phyloP scores from a whole-genome alignment of 2,329 filamentous ascomycete genomes.

The Pseudogymnoascus destructans region DNA sequence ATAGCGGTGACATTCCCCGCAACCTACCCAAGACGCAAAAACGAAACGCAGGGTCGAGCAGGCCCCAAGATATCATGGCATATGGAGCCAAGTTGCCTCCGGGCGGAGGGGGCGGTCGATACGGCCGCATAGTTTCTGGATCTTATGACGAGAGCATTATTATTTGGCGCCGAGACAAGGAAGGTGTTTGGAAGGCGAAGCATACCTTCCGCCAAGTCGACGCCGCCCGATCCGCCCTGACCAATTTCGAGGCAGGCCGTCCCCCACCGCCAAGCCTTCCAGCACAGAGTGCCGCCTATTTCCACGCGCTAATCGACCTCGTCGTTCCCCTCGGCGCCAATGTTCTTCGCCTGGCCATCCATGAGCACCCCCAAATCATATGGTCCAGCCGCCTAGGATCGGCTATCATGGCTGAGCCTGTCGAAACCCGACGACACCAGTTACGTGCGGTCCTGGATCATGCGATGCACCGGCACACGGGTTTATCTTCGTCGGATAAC shows the following conservation, averaged over 20 bases:
- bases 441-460: constrained; percentile 13
- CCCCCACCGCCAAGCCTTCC: constrained; percentile 19
- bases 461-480: background rate
- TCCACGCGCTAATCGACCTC: constrained; percentile 40
- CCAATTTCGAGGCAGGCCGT: constrained; percentile 11
- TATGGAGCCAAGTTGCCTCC: constrained; percentile 80
- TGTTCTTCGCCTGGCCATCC: constrained; percentile 26
- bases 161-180: constrained; percentile 78
- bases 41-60: constrained; percentile 51
- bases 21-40: constrained; percentile 18
- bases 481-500: background rate
- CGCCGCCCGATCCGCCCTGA: constrained; percentile 39
- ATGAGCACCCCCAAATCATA: constrained; percentile 19
- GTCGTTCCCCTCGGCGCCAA: constrained; percentile 37
- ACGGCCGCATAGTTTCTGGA: constrained; percentile 90
- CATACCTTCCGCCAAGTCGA: constrained; percentile 67
- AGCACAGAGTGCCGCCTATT: constrained; percentile 29
- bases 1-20: constrained; percentile 33
- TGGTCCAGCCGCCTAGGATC: constrained; percentile 35
- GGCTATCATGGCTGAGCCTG: constrained; percentile 36
- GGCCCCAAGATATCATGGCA: constrained; percentile 63
- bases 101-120: constrained; percentile 76
- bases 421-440: constrained; percentile 34
- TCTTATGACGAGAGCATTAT: constrained; percentile 95
- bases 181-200: constrained; percentile 71